Base-by-base conservation (phyloP, 306 rosid genomes). In the Gastrolobium bilobum region DNA sequence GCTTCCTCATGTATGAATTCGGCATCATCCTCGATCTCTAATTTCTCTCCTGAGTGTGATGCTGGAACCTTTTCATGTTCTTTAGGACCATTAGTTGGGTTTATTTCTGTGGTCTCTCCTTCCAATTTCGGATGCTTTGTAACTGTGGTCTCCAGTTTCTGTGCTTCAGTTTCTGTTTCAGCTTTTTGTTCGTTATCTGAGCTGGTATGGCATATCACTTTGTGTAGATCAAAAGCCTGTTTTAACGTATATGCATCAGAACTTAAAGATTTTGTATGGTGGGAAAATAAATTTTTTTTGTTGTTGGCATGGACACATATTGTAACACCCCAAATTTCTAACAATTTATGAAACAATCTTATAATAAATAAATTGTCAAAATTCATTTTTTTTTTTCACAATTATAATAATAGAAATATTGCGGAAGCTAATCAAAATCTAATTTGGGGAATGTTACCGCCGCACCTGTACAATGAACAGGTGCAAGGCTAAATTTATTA, bases 61-160 rank as follows among this genome's bases (percentile, higher is more conserved):
- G 34, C 60, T 5, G 30, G 35, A 78, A 38, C 66, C 8, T 52
- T 40, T n/a, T 46, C 75, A 15, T 39, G 40, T 68, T 80, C 69
- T 68, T 42, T 75, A 5, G 4, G 73, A 35, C 35, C 74, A 47
- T 57, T 65, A 29, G 74, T 29, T 64, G 71, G 37, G 72, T 51
- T 67, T 58, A 59, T 50, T 71, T 83, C 68, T 58, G 7, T 42
- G 9, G 38, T 30, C 35, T 30, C 71, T 52, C 57, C 75, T 60
- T 78, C 83, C 38, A 78, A 34, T 31, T 54, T 6, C 5, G 15
- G 11, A 30, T 73, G 47, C 50, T 20, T 11, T 44, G 26, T 29
- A 65, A 20, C 10, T 4, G 42, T 51, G 9, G 34, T 15, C 48
- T 52, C 35, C 31, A 4, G 37, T 9, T 11, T 52, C 39, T 68